Evolutionary conservation across 805 yeast genomes (phyloP), one percentile per base, ranked within the genome.

Genomic region (Debaryomyces castellii): DNA sequence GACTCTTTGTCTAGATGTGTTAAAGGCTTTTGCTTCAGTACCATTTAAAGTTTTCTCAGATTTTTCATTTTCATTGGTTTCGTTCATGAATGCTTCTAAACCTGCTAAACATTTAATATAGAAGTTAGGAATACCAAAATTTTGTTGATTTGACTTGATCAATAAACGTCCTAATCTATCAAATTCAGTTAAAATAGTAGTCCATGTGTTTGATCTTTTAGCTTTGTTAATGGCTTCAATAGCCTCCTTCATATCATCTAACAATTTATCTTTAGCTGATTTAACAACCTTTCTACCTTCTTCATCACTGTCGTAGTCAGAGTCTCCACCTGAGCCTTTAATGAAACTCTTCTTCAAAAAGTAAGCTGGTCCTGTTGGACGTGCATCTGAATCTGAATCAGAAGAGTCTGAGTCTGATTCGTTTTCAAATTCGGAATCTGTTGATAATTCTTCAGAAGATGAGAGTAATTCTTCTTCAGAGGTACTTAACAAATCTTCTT

Each of bases 221-320:
- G 84, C 82, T 48, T 78, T 77, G 60, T 85, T 90, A 58, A 90
- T 81, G 43, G 81, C 76, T 58, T 81, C 84, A 55, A 85, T 79
- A 27, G 80, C 67, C 21, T 75, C 74, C 56, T 80, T 83, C 71
- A 94, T 79, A 66, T 94, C 99, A 62, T 90, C 97, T 56, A 90
- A 66, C 49, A 90, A 77, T 74, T 92, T 94, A 53, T 91, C 98
- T 71, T 86, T 89, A 44, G 97, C 96, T 47, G 94, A 83, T 72
- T 89, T 91, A 55, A 92, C 96, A 35, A 90, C 89, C 55, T 85
- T 87, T 64, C 82, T 85, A 60, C 84, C 87, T 47, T 85, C 92
- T 48, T 80, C 86, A 47, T 81, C 88, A 44, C 65, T 62, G 45
- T 76, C 81, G 44, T 70, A 59, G 52, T 74, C 81, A 25, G 69